phyloP scores from a whole-genome alignment of 768 basidiomycete genomes.

The Suillus weaverae region DNA sequence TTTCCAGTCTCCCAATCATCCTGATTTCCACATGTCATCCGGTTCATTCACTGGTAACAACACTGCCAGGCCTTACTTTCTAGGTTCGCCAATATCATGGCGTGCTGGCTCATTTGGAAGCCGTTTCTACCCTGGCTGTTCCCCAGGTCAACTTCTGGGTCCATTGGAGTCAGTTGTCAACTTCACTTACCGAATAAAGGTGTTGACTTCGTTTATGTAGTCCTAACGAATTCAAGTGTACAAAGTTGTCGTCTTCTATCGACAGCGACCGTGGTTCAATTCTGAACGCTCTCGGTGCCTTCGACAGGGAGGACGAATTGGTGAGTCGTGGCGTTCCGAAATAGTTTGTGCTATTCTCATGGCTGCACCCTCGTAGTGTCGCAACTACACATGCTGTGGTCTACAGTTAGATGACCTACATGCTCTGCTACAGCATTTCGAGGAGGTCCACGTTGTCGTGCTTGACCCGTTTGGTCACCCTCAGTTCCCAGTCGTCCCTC shows the following conservation, averaged over 20 bases:
- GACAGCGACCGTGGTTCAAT: conserved; percentile 62
- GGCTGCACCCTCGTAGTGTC: conserved; percentile 48
- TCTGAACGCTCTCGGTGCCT: conserved; percentile 63
- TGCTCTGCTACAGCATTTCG: conserved; percentile 89
- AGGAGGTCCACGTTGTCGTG: conserved; percentile 85
- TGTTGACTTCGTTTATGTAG: conserved; percentile 24
- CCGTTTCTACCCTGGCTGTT: conserved; percentile 61
- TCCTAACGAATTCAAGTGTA: conserved; percentile 47
- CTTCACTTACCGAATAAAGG: background rate
- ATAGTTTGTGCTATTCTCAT: background rate
- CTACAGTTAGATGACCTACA: conserved; percentile 73
- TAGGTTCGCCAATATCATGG: conserved; percentile 76
- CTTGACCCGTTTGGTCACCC: conserved; percentile 46
- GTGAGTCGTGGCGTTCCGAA: conserved; percentile 40
- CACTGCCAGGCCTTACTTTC: conserved; percentile 63
- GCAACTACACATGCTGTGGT: conserved; percentile 91
- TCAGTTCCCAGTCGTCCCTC: conserved; percentile 32
- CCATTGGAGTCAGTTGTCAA: conserved; percentile 60
- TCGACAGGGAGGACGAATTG: conserved; percentile 72
- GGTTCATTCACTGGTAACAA: conserved; percentile 51
- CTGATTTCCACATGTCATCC: conserved; percentile 37
- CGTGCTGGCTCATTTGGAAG: conserved; percentile 64
- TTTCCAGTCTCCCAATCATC: conserved; percentile 29
- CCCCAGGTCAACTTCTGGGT: conserved; percentile 59
- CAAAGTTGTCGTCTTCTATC: conserved; percentile 50